Evolutionary conservation across 352 stramenopile genomes (phyloP).

Genomic region (Globisporangium perplexum): DNA sequence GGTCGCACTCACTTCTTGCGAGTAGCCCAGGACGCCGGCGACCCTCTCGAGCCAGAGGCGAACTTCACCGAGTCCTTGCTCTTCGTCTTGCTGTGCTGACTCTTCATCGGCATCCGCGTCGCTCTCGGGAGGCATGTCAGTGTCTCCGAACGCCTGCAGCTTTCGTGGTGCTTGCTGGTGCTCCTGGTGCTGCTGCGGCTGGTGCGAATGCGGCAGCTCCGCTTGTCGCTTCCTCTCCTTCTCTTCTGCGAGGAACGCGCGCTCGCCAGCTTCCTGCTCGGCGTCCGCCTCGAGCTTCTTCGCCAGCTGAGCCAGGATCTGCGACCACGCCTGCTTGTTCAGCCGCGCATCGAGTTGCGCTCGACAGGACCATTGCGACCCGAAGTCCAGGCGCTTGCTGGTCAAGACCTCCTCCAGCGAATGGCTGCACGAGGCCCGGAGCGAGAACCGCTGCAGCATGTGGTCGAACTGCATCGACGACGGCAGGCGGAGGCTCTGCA

Average conservation of each 20-base stretch:
- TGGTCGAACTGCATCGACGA: slow-evolving; percentile 19
- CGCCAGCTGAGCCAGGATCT: slow-evolving; percentile 44
- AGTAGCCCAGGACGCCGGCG: slow-evolving; percentile 22
- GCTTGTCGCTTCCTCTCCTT: slow-evolving; percentile 10
- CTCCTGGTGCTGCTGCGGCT: slow-evolving; percentile 1
- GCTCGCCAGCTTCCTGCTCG: slow-evolving; percentile 22
- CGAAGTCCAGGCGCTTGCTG: slow-evolving; percentile 47
- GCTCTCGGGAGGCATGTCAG: neutral
- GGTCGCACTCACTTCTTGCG: slow-evolving; percentile 36
- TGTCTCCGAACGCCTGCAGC: neutral
- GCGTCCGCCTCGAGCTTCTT: slow-evolving; percentile 32
- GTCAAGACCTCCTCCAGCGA: slow-evolving; percentile 52
- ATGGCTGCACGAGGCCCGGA: slow-evolving; percentile 7
- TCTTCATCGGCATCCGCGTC: neutral
- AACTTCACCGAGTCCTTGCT: neutral
- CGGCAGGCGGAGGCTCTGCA: slow-evolving; percentile 15
- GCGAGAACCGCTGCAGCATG: slow-evolving; percentile 10
- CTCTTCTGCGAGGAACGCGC: slow-evolving; percentile 29
- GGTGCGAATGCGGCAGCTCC: slow-evolving; percentile 7
- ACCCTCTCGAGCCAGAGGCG: slow-evolving; percentile 17
- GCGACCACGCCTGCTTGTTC: slow-evolving; percentile 44
- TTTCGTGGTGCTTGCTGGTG: neutral
- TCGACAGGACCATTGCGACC: slow-evolving; percentile 44
- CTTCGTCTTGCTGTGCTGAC: neutral
- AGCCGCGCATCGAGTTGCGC: slow-evolving; percentile 47